Evolutionary conservation across 805 yeast species (phyloP).

Genomic region (Saccharomycopsis capsularis): DNA sequence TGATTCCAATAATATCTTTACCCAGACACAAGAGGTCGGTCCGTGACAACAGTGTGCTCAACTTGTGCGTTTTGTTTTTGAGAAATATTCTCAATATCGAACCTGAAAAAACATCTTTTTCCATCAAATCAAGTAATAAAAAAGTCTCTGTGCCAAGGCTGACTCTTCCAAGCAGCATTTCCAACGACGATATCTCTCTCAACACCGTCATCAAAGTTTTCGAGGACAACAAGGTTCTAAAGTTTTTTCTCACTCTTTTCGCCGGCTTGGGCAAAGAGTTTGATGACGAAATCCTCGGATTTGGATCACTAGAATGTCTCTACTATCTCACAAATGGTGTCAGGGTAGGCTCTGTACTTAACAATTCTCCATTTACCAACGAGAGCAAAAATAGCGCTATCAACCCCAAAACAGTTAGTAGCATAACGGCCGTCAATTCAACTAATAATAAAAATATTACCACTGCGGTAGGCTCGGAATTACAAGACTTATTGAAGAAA

Average conservation of each 20-base stretch:
- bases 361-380: not conserved
- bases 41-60: slow-evolving; percentile 65
- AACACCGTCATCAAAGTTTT: slow-evolving; percentile 52
- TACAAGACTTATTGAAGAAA: slow-evolving; percentile 46
- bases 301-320: slow-evolving; percentile 61
- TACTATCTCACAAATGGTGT: slow-evolving; percentile 57
- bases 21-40: slow-evolving; percentile 51
- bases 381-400: not conserved
- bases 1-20: slow-evolving; percentile 51
- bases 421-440: not conserved
- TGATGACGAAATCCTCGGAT: slow-evolving; percentile 52
- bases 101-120: slow-evolving; percentile 41
- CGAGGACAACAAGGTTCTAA: slow-evolving; percentile 64
- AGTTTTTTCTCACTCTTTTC: slow-evolving; percentile 62
- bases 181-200: slow-evolving; percentile 60
- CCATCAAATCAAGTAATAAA: slow-evolving; percentile 27
- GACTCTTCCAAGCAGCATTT: slow-evolving; percentile 51
- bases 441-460: not conserved
- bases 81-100: slow-evolving; percentile 75
- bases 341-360: slow-evolving; percentile 29
- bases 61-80: slow-evolving; percentile 64
- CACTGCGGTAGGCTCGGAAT: slow-evolving; percentile 32
- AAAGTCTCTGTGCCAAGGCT: slow-evolving; percentile 24
- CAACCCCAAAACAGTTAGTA: not conserved
- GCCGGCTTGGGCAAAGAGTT: slow-evolving; percentile 60